phyloP scores from a whole-genome alignment of 2,329 filamentous ascomycete genomes.

The Neobulgaria alba region DNA sequence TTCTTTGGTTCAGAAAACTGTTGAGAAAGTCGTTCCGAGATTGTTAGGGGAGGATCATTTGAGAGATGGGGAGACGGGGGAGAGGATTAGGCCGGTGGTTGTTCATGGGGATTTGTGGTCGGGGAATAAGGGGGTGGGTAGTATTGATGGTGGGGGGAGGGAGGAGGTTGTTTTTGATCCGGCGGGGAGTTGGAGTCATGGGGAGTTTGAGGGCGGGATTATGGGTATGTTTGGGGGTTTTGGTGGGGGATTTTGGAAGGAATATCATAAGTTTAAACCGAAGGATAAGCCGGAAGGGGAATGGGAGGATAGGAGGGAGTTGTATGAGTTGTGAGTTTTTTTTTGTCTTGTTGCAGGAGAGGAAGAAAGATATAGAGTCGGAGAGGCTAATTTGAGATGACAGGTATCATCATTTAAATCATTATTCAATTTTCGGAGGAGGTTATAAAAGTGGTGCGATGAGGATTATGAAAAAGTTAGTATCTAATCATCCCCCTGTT shows the following conservation, averaged over 20 bases:
- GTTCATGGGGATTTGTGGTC: conserved; percentile 93
- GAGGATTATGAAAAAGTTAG: conserved; percentile 65
- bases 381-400: conserved; percentile 3
- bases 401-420: conserved; percentile 85
- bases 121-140: conserved; percentile 66
- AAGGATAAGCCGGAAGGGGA: conserved; percentile 75
- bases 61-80: conserved; percentile 37
- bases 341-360: background rate
- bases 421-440: conserved; percentile 63
- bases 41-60: conserved; percentile 64
- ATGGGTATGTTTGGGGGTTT: conserved; percentile 98
- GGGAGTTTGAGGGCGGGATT: conserved; percentile 84
- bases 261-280: conserved; percentile 67
- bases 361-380: background rate
- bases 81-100: conserved; percentile 62
- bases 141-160: conserved; percentile 43
- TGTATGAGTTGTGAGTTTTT: conserved; percentile 71
- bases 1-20: conserved; percentile 55
- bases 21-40: conserved; percentile 58
- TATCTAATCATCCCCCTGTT: too few species aligned
- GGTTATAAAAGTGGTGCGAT: conserved; percentile 70
- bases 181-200: conserved; percentile 73
- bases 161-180: conserved; percentile 81
- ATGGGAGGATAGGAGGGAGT: conserved; percentile 70
- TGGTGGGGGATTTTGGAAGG: conserved; percentile 58